Evolutionary conservation across 176 grass and related monocot genomes (phyloP).

Genomic region (Lolium perenne): DNA sequence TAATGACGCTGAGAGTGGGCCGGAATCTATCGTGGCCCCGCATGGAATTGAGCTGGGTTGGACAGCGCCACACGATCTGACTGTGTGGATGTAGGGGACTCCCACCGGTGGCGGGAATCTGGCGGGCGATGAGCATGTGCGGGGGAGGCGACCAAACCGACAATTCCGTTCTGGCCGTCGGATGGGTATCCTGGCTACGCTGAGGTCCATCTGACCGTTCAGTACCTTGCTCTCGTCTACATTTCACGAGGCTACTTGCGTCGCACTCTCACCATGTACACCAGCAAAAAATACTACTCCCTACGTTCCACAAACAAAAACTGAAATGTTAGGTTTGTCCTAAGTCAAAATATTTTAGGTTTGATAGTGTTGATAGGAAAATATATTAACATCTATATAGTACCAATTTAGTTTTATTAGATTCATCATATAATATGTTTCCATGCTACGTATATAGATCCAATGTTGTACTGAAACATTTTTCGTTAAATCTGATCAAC

Average conservation of each 20-base stretch:
- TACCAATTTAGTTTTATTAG: too few relatives aligned
- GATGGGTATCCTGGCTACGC: constrained; percentile 38
- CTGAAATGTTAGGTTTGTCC: too few relatives aligned
- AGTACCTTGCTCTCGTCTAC: not conserved
- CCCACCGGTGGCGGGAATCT: constrained; percentile 32
- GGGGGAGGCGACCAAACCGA: constrained; percentile 52
- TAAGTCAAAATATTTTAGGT: too few relatives aligned
- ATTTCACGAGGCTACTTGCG: not conserved
- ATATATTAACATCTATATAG: too few relatives aligned
- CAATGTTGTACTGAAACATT: too few relatives aligned
- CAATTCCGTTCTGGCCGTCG: constrained; percentile 29
- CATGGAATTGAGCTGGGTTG: constrained; percentile 16
- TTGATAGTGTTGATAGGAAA: too few relatives aligned
- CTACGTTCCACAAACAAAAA: too few relatives aligned
- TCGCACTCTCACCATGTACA: not conserved
- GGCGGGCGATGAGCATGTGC: constrained; percentile 21
- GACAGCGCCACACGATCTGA: not conserved
- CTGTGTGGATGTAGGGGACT: not conserved
- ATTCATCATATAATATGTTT: too few relatives aligned
- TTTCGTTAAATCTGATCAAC: too few relatives aligned
- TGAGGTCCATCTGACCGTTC: not conserved
- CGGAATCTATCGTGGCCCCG: fast-evolving
- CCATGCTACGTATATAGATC: too few relatives aligned
- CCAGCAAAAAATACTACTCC: too few relatives aligned
- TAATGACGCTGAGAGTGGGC: constrained; percentile 19